A percentile compares a stretch with the other conserved stretches of the same genome.
Conservation (phyloP, 768 basidiomycete species). For the Termitomyces titanicus region DNA sequence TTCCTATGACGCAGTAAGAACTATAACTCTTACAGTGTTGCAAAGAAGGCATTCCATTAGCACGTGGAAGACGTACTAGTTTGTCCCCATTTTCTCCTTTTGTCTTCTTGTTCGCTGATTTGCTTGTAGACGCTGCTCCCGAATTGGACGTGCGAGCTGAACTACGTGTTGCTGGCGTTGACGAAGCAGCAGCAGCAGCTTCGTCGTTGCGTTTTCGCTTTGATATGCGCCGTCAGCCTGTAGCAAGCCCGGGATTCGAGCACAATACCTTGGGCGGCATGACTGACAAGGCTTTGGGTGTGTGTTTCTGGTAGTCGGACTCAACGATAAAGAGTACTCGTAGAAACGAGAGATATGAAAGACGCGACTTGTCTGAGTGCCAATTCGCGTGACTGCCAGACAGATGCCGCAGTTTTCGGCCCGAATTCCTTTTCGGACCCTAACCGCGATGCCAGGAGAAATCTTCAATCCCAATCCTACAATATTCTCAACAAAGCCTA, state of each 20-base stretch:
- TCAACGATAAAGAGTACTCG: neutral
- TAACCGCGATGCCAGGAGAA: conserved; percentile 44
- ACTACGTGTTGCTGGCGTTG: conserved; percentile 41
- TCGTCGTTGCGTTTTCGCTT: conserved; percentile 62
- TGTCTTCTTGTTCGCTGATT: conserved; percentile 23
- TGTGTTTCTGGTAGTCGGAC: conserved; percentile 1
- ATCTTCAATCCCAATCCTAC: conserved; percentile 91
- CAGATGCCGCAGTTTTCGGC: conserved; percentile 6
- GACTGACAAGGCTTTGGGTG: conserved; percentile 3
- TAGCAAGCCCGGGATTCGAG: neutral
- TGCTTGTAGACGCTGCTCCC: conserved; percentile 24
- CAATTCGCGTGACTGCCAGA: conserved; percentile 26
- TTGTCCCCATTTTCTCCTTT: conserved; percentile 9
- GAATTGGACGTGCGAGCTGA: conserved; percentile 33
- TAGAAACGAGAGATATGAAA: neutral
- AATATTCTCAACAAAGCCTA: conserved; percentile 57
- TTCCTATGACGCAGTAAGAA: conserved; percentile 7
- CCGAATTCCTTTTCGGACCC: conserved; percentile 9
- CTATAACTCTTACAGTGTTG: neutral
- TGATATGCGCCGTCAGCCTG: neutral
- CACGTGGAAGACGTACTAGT: conserved; percentile 15
- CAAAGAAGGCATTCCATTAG: neutral
- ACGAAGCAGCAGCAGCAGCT: conserved; percentile 29
- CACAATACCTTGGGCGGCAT: conserved; percentile 37
- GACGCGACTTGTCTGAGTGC: conserved; percentile 13